These are phyloP conservation scores for Nepenthes gracilis DNA, from an alignment of 148 eudicot genomes.

Conservation along the genomic window DNA sequence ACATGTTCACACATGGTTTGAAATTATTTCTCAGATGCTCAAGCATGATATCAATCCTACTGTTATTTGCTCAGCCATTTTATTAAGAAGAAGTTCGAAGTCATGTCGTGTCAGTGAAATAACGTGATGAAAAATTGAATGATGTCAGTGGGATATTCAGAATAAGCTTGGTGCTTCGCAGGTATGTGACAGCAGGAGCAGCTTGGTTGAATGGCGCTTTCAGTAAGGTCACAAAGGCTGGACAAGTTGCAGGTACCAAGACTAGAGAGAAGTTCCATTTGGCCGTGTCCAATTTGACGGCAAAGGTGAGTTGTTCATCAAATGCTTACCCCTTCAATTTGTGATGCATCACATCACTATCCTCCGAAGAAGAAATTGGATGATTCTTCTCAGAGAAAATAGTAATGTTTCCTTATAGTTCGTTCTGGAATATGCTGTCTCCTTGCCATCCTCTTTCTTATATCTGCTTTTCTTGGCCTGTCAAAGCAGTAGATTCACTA, in stretches of 20 bases:
- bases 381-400: not conserved
- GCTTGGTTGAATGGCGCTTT: constrained; percentile 92
- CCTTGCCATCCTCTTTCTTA: too few relatives aligned
- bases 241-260: constrained; percentile 79
- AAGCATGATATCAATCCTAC: too few relatives aligned
- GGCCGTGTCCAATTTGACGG: constrained; percentile 65
- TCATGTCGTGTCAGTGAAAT: too few relatives aligned
- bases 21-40: too few relatives aligned
- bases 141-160: too few relatives aligned
- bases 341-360: not conserved
- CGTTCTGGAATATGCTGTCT: not conserved
- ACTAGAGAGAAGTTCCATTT: constrained; percentile 66
- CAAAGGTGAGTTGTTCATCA: constrained; percentile 42
- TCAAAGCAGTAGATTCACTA: not conserved
- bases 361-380: not conserved
- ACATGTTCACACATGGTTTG: too few relatives aligned
- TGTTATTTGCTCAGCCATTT: too few relatives aligned
- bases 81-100: too few relatives aligned
- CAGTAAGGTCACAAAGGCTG: constrained; percentile 77
- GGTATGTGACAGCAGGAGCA: constrained; percentile 88
- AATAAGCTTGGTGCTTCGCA: constrained; percentile 15
- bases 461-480: not conserved
- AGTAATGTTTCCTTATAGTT: not conserved
- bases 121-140: too few relatives aligned
- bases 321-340: not conserved